Percentiles rank a stretch among this genome's conserved stretches.
Evolutionary conservation across 2,329 filamentous ascomycete genomes (phyloP).

Genomic region (Colletotrichum liaoningense): DNA sequence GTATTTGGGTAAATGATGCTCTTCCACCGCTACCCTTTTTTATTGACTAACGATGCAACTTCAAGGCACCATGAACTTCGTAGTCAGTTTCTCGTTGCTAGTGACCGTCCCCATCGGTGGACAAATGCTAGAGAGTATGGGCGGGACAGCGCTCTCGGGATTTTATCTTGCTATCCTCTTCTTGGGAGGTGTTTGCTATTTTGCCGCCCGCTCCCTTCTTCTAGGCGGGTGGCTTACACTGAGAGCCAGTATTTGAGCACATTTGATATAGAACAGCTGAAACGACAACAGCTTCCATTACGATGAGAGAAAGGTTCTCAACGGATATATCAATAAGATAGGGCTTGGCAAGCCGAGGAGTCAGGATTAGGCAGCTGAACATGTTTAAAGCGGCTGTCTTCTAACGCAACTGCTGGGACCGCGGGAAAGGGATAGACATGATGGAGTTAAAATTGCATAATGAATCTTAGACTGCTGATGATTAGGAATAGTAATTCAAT

Average conservation of each 20-base stretch:
- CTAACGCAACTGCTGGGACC: too few species aligned
- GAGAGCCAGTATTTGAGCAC: constrained; percentile 18
- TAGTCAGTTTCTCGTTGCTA: constrained; percentile 57
- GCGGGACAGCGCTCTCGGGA: constrained; percentile 55
- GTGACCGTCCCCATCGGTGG: constrained; percentile 58
- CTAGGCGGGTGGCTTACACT: constrained; percentile 20
- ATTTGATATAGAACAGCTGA: too few species aligned
- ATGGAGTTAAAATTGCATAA: too few species aligned
- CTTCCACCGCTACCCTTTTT: rapidly evolving
- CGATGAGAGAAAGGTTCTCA: not conserved
- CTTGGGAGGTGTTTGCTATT: constrained; percentile 46
- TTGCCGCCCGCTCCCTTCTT: constrained; percentile 40
- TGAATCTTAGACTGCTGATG: too few species aligned
- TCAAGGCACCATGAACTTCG: constrained; percentile 57
- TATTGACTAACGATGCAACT: rapidly evolving
- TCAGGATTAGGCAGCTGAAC: too few species aligned
- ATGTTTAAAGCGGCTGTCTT: too few species aligned
- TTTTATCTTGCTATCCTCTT: constrained; percentile 57
- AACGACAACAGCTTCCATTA: not conserved
- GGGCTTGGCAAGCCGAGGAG: too few species aligned
- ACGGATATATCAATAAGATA: not conserved
- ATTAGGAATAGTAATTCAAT: too few species aligned
- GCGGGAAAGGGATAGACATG: too few species aligned
- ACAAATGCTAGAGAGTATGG: constrained; percentile 56
- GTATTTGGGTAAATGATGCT: constrained; percentile 45